These are phyloP conservation scores for Acmispon strigosus DNA, from an alignment of 306 rosid species.

Conservation along the genomic window DNA sequence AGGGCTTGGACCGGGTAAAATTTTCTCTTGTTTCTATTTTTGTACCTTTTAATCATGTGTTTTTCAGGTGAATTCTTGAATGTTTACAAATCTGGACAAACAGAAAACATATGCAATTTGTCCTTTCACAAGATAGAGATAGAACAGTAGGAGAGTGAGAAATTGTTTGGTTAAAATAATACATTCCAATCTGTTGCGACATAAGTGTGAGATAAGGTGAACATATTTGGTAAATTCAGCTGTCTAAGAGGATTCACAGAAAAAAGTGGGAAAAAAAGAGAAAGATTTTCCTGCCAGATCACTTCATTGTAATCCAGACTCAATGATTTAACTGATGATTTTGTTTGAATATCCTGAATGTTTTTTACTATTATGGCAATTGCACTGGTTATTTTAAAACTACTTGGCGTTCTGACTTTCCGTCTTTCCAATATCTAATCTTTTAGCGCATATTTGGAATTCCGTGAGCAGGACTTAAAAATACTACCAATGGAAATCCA, in stretches of 20 bases:
- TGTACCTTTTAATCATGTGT: background rate
- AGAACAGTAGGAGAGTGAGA: background rate
- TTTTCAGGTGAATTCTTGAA: conserved; percentile 1
- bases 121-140: background rate
- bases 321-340: too few species aligned
- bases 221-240: background rate
- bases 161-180: background rate
- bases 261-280: background rate
- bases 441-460: background rate
- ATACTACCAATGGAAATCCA: too few species aligned
- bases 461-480: too few species aligned
- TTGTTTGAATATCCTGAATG: too few species aligned
- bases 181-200: background rate
- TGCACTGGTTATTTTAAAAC: too few species aligned
- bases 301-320: background rate
- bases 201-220: background rate
- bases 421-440: background rate
- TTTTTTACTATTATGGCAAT: too few species aligned
- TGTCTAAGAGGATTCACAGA: background rate
- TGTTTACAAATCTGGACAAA: background rate
- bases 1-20: conserved; percentile 80
- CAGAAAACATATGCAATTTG: background rate
- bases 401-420: too few species aligned
- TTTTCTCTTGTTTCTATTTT: conserved; percentile 16
- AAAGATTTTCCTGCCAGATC: background rate